Base-by-base conservation (phyloP, 805 yeast genomes). In the Millerozyma acaciae region DNA sequence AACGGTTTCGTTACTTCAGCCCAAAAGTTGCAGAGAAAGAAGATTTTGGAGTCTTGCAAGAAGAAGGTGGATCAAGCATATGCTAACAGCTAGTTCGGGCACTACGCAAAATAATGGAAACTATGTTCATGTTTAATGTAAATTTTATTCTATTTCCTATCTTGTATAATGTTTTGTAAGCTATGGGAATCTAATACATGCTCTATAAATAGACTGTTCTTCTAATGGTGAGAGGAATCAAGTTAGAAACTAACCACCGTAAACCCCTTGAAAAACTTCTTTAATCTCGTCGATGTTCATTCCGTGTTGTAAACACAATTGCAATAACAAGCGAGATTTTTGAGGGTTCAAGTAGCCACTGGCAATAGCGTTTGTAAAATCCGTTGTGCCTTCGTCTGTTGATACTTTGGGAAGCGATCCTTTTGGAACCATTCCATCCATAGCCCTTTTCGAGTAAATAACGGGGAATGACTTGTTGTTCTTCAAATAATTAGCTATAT, bases 1-100 rank as follows among this genome's bases (percentile, higher is more conserved):
- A 85, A 78, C 55, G 97, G 96, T 1, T 86, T 68, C 45, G 94
- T 90, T 37, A 88, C 97, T 10, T 80, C 94, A 38, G 98, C 98
- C 16, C 97, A 89, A 65, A 93, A 93, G 66, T 74, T 93, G 52
- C 96, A 90, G 70, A 83, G 98, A 71, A 84, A 75, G 71, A 84
- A 84, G 70, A 93, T 93, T 53, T 65, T 86, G 47, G 76, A 70
- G 20, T 75, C 80, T 40, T 84, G 81, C 55, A 60, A 80, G 60
- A 71, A 71, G 22, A 75, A 71, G 30, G 84, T 93, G 49, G 84
- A 84, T 40, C 67, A 65, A 39, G 74, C 86, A 21, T 89, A 85
- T 45, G 39, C 38, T 5, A 28, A 31, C 13, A 22, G 24, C 29
- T 27, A 21, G 17, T 31, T 14, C 6, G 13, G 10, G 7, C 8